Evolutionary conservation across 352 stramenopile species (phyloP).

Genomic region (Aphanomyces astaci): DNA sequence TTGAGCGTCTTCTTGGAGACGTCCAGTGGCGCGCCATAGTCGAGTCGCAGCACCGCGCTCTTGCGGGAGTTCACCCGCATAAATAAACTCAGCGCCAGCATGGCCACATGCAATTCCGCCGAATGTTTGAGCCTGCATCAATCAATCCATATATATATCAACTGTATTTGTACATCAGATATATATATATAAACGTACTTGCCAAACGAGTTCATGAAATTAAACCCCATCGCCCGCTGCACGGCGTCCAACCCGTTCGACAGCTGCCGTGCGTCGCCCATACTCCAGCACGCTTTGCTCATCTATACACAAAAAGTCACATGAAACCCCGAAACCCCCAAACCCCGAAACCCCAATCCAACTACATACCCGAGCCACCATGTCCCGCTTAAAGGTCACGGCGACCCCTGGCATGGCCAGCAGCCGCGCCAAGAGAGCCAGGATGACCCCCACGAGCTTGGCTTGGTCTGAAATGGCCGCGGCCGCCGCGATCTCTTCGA

Average conservation of each 20-base stretch:
- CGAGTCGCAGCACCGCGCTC: slow-evolving; percentile 50
- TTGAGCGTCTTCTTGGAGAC: slow-evolving; percentile 75
- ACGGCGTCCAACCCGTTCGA: slow-evolving; percentile 2
- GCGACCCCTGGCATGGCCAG: slow-evolving; percentile 12
- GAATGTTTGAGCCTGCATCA: slow-evolving; percentile 43
- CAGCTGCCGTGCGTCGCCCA: neutral
- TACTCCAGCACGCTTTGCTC: slow-evolving; percentile 12
- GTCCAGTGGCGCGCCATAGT: slow-evolving; percentile 72
- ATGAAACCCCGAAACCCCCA: neutral
- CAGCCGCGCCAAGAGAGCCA: neutral
- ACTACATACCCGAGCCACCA: slow-evolving; percentile 13
- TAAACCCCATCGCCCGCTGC: slow-evolving; percentile 19
- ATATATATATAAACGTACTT: slow-evolving; percentile 7
- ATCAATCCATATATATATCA: neutral
- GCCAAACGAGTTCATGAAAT: slow-evolving; percentile 18
- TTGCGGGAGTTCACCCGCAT: slow-evolving; percentile 70
- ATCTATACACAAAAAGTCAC: neutral
- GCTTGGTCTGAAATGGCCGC: neutral
- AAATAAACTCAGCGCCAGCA: slow-evolving; percentile 66
- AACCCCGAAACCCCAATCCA: too few species aligned
- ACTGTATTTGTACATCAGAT: too few species aligned
- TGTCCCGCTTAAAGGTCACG: slow-evolving; percentile 17
- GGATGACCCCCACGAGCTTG: slow-evolving; percentile 7
- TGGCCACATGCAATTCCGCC: slow-evolving; percentile 71
- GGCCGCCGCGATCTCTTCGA: slow-evolving; percentile 49